Conservation (phyloP, 257 asterid genomes). For the Fraxinus cuspidata region DNA sequence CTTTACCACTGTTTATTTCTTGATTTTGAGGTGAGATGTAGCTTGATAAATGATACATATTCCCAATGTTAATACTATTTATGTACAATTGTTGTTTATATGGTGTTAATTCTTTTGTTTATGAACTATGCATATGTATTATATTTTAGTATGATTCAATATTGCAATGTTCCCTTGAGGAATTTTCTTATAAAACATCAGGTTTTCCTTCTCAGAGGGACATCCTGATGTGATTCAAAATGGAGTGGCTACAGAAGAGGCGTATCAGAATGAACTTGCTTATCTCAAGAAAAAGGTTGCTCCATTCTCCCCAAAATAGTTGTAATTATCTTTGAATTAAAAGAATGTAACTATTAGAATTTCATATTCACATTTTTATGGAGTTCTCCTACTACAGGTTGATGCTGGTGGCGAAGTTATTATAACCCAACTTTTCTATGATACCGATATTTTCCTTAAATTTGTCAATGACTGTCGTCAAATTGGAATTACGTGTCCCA, state of each 20-base stretch:
- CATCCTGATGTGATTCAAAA: constrained; percentile 83
- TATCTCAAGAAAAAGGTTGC: constrained; percentile 71
- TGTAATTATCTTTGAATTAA: neutral
- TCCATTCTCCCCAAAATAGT: neutral
- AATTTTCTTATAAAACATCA: constrained; percentile 13
- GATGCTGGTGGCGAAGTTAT: constrained; percentile 96
- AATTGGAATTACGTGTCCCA: constrained; percentile 84
- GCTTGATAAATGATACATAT: constrained; percentile 11
- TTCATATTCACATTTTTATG: neutral
- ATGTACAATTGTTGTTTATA: neutral
- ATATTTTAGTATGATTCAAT: neutral
- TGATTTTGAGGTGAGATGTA: neutral
- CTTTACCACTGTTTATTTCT: too few relatives aligned
- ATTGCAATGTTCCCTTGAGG: neutral
- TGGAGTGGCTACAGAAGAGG: constrained; percentile 71
- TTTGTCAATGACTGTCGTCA: constrained; percentile 91
- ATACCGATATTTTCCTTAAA: constrained; percentile 87
- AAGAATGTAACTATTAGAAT: neutral
- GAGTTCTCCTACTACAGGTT: constrained; percentile 49
- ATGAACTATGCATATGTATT: neutral
- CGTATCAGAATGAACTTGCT: constrained; percentile 75
- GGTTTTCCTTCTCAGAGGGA: constrained; percentile 60
- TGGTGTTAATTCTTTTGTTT: neutral
- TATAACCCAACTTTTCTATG: constrained; percentile 89
- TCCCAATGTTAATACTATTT: neutral